Base-by-base conservation (phyloP, 2,329 filamentous ascomycete genomes). In the Coccinonectria pachysandricola region DNA sequence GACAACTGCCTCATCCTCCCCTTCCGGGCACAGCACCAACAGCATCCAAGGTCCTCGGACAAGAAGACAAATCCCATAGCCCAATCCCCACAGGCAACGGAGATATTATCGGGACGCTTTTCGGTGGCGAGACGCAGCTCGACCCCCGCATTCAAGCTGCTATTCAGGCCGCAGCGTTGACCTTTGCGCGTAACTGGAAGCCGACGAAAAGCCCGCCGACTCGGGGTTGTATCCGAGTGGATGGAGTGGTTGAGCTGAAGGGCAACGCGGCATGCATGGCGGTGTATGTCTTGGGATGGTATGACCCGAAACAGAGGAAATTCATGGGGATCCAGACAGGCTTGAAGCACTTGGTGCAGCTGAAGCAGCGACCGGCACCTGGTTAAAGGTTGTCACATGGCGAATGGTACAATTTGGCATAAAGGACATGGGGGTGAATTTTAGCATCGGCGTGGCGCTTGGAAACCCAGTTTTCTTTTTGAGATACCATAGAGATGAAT, bases 231-330 rank as follows among this genome's bases (percentile, higher is more conserved):
- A 54, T 76, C 23, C 46, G 54, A 2, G 57, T 76, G 2, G 64
- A 64, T 10, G 72, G 72, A 1, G 45, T 73, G 8, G 60, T 77
- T 2, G 65, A 74, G 35, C 31, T 75, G 2, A 54, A 62, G 20
- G 58, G 65, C 3, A 46, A 61, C 2, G 58, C 50, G 12, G 60
- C 60, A 1, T 54, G 55, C 25, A 44, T 75, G 28, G 58, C 62
- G 3, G 52, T 75, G 8, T 65, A 72, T 32, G 68, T 70, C 3
- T 32, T 50, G 8, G 65, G 59, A 2, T 71, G 62, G 48, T 77
- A 68, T 49, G 61, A 76, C 42, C 70, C 71, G 2, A 66, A 70
- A 45, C 62, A 59, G 20, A 57, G 59, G 34, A 54, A 51, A 23
- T 70, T 59, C 26, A 57, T 53, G 34, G 43, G 43, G 15, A 48